These are phyloP conservation scores for Exophiala dermatitidis DNA, from an alignment of 2,329 filamentous ascomycete genomes.

Conservation along the genomic window DNA sequence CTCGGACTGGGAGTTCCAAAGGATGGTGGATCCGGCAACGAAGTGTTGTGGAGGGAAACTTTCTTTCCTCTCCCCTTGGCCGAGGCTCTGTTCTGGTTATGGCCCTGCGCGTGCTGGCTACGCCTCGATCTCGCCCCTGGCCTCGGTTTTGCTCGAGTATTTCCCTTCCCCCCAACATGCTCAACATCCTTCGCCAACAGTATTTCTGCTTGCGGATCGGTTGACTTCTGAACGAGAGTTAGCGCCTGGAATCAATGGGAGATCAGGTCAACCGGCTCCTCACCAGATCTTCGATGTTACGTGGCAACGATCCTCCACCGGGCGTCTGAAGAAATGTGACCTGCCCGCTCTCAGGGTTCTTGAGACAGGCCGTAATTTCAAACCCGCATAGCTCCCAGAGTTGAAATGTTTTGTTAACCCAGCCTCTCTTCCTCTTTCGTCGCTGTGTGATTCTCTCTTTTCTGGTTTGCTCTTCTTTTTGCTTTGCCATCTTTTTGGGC, in stretches of 20 bases:
- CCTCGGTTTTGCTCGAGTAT: constrained; percentile 1
- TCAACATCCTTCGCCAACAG: constrained; percentile 1
- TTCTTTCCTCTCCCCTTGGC: constrained; percentile 4
- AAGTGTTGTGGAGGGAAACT: constrained; percentile 6
- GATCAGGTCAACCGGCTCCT: constrained; percentile 1
- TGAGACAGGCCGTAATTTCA: background rate
- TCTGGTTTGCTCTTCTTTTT: no score
- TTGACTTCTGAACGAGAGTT: constrained; percentile 3
- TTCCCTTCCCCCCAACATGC: constrained; percentile 1
- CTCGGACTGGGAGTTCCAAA: constrained; percentile 6
- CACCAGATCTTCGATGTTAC: constrained; percentile 2
- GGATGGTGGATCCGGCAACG: constrained; percentile 5
- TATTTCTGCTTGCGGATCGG: constrained; percentile 1
- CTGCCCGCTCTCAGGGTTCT: constrained; percentile 1
- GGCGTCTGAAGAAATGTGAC: constrained; percentile 2
- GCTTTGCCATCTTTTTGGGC: no score
- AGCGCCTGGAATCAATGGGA: background rate
- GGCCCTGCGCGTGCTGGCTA: constrained; percentile 1
- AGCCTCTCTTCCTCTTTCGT: no score
- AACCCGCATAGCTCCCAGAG: constrained; percentile 3
- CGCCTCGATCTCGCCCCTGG: background rate
- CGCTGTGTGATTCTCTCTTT: no score
- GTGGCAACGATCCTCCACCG: constrained; percentile 3
- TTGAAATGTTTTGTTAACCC: no score
- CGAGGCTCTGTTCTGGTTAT: constrained; percentile 6